Evolutionary conservation across 176 grass and related monocot species (phyloP).

Genomic region (Ampelocalamus luodianensis): DNA sequence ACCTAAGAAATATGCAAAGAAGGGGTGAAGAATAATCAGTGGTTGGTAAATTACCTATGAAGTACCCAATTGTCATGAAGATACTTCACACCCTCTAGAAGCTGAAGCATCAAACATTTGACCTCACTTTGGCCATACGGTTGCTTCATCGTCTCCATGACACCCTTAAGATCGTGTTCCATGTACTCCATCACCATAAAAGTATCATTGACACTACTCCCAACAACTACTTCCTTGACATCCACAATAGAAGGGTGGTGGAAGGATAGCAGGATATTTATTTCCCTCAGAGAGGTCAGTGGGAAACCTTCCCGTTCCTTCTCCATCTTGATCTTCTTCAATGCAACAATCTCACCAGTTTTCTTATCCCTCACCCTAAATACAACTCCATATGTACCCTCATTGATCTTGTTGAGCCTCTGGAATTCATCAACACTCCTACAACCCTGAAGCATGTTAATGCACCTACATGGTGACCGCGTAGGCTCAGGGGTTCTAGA

Average conservation of each 20-base stretch:
- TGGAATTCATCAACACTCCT: conserved; percentile 94
- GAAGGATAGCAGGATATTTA: conserved; percentile 92
- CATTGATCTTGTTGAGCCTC: conserved; percentile 88
- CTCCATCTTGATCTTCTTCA: conserved; percentile 98
- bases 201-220: conserved; percentile 64
- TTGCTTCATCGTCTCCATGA: conserved; percentile 94
- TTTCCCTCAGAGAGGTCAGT: conserved; percentile 88
- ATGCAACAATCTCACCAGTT: conserved; percentile 85
- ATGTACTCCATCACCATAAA: conserved; percentile 99
- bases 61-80: conserved; percentile 98
- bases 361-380: conserved; percentile 90
- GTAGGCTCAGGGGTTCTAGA: conserved; percentile 53
- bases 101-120: conserved; percentile 96
- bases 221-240: conserved; percentile 94
- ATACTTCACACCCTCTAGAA: conserved; percentile 86
- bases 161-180: conserved; percentile 93
- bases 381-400: conserved; percentile 95
- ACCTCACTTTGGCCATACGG: conserved; percentile 93
- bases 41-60: conserved; percentile 68
- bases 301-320: conserved; percentile 88
- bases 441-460: conserved; percentile 92
- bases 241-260: conserved; percentile 90
- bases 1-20: neutral
- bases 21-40: conserved; percentile 9
- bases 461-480: conserved; percentile 51